Base-by-base conservation (phyloP, 2,329 filamentous ascomycete genomes). In the Camptophora hylomeconis region DNA sequence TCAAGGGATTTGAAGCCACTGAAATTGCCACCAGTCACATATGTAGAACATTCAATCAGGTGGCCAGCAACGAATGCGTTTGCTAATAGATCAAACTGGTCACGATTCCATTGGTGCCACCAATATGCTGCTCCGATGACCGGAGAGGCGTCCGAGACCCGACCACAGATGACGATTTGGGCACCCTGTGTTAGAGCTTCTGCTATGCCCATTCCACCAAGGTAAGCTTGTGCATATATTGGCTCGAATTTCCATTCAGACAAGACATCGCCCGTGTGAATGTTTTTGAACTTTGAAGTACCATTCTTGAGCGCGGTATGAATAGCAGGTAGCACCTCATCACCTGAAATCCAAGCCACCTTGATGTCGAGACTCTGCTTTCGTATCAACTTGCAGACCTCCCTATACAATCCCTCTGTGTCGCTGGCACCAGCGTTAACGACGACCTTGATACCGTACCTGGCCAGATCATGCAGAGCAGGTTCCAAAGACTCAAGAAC, bases 401-500 rank as follows among this genome's bases (percentile, higher is more conserved):
- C 49, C 10, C 55, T 42, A 30, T 56, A 58, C 5, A 62, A 44
- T 7, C 45, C 51, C 31, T 54, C 45, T 0, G 57, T 58, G 36
- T 61, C 57, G 2, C 51, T 45, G 11, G 55, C 56, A 0, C 58
- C 58, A 8, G 58, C 58, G 47, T 62, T 62, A 14, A 57, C 57
- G 3, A 54, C 58, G 3, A 61, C 32, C 33, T 58, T 60, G 31
- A 62, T 59, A 1, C 50, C 45, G 37, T 60, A 39, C 24, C 47
- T 51, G 7, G 54, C 54, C 11, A 61, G 35, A 32, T 57, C 48
- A 5, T 51, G 45, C 18, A 60, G 35, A 2, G 56, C 56, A 1
- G 55, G 56, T 29, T 56, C 48, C 17, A 59, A 33, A 5, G 63
- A 57, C 45, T 67, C 59, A 15, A 69, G 52, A 36, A 70, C 67